Evolutionary conservation across 345 rosid genomes (phyloP), one percentile per base, ranked within the genome.

Genomic region (Lumnitzera littorea): DNA sequence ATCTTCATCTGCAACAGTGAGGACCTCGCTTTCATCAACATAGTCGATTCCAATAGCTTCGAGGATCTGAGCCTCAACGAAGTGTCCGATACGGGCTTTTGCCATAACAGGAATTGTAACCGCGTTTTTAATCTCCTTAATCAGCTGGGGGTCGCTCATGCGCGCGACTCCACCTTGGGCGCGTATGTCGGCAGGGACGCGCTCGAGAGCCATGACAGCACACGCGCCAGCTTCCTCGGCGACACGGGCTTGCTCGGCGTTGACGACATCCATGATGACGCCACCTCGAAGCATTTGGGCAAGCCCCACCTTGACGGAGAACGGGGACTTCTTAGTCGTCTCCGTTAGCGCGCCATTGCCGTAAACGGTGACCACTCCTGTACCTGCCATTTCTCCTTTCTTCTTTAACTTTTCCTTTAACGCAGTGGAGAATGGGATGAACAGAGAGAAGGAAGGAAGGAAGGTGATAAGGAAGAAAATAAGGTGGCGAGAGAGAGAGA

Each of bases 231-330:
- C 76, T 16, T 76, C 80, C 36, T 76, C 76, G 7, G 80, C 80
- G 47, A 76, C 57, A 27, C 80, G 67, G 54, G 80, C 80, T 29
- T 76, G 74, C 17, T 76, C 80, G 11, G 76, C 63, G 55, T 57
- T 75, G 62, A 75, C 79, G 59, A 75, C 79, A 66, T 75, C 79
- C 79, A 75, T 71, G 25, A 75, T 68, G 27, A 75, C 73, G 51
- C 79, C 79, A 53, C 79, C 79, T 8, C 79, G 72, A 53, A 75
- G 76, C 76, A 75, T 75, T 61, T 75, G 79, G 27, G 76, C 79
- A 5, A 75, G 76, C 15, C 79, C 79, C 0, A 75, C 83, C 64
- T 72, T 75, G 60, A 72, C 80, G 57, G 76, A 75, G 61, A 67
- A 68, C 0, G 80, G 56, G 9, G 69, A 72, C 23, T 72, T 67